Base-by-base conservation (phyloP, 805 yeast genomes). In the Pichia sporocuriosa region DNA sequence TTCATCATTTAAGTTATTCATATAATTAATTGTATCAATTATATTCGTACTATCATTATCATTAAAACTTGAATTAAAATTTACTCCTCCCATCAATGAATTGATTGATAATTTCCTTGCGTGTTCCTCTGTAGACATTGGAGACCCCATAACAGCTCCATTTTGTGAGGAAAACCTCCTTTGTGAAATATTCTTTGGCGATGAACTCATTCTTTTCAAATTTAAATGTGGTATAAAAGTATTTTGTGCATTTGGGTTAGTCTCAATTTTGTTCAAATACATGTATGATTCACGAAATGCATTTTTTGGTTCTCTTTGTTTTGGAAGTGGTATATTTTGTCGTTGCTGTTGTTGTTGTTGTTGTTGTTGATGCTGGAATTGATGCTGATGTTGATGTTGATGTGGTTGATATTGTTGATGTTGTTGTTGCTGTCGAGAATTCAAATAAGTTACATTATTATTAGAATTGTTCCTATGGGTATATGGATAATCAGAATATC, bases 61-160 rank as follows among this genome's bases (percentile, higher is more conserved):
- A 20, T 12, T 27, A 15, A 26, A n/a, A 24, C 26, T 24, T 24
- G 7, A 4, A 4, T 27, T 15, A n/a, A 22, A 12, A 20, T 20
- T n/a, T 3, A 21, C 33, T 12, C 33, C 16, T 16, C 50, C 50
- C 9, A 39, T 42, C 6, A 58, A 42, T 1, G 59, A 52, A 30
- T 44, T 53, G 4, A 58, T 45, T 1, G 63, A 56, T 4, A 52
- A 10, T 25, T 60, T 44, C 11, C 44, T 40, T 8, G 41, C 40
- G 5, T 32, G 11, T 15, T 37, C 43, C 11, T 46, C 48, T n/a
- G 37, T 34, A 6, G 54, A 40, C 45, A 37, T 41, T 3, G 62
- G 61, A 4, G 59, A 50, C 6, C 54, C 55, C 19, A 57, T 46
- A 12, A 51, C 37, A 3, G 43, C 49, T 4, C 39, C 46, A 31